Percentiles rank a stretch among this genome's conserved stretches.
These are phyloP conservation scores for Pelargonium cotyledonis DNA, from an alignment of 441 rosid genomes.

Conservation along the genomic window DNA sequence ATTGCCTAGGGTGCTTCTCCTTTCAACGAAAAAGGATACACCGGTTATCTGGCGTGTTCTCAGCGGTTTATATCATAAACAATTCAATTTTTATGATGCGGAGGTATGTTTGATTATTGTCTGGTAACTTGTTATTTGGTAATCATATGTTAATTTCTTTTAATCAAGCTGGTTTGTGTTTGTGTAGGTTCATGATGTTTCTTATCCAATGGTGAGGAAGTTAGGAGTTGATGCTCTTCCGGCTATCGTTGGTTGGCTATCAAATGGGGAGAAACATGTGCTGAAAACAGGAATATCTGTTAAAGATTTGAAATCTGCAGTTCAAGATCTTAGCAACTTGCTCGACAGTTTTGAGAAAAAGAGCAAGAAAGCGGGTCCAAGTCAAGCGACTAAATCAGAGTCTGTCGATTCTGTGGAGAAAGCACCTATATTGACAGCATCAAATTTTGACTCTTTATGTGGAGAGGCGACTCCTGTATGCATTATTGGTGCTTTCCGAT, in stretches of 20 bases:
- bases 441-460: conserved; percentile 56
- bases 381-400: conserved; percentile 35
- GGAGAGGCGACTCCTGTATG: conserved; percentile 70
- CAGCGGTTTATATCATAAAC: conserved; percentile 64
- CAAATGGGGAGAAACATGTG: conserved; percentile 70
- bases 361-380: conserved; percentile 56
- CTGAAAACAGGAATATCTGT: conserved; percentile 64
- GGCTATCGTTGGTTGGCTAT: conserved; percentile 78
- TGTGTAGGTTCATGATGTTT: conserved; percentile 54
- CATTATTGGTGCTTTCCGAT: conserved; percentile 69
- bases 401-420: conserved; percentile 21
- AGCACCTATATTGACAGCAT: conserved; percentile 40
- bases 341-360: conserved; percentile 64
- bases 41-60: conserved; percentile 87
- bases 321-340: conserved; percentile 53
- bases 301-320: conserved; percentile 61
- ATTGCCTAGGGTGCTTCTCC: conserved; percentile 57
- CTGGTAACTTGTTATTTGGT: too few species aligned
- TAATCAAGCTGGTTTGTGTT: conserved; percentile 13
- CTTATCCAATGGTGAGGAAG: conserved; percentile 42
- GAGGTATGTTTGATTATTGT: conserved; percentile 39
- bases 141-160: not conserved
- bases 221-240: conserved; percentile 70
- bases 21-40: conserved; percentile 76
- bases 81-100: conserved; percentile 49